Conservation (phyloP, 768 basidiomycete species). For the Lyophyllum semitale region DNA sequence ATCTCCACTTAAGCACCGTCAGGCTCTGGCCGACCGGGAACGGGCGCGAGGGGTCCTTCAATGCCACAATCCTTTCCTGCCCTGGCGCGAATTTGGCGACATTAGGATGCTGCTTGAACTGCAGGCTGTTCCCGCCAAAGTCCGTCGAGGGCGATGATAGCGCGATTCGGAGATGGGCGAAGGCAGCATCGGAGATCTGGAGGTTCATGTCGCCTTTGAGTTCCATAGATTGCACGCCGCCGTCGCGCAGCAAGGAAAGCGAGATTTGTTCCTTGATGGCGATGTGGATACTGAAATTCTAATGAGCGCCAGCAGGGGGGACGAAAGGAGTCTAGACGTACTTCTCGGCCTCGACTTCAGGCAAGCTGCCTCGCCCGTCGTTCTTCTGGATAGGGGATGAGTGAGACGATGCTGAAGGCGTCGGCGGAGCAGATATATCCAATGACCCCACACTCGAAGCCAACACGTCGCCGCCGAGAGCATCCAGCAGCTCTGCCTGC, state of each 20-base stretch:
- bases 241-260: constrained; percentile 83
- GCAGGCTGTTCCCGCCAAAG: constrained; percentile 66
- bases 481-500: constrained; percentile 85
- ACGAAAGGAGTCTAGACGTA: constrained; percentile 27
- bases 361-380: constrained; percentile 62
- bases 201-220: constrained; percentile 96
- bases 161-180: constrained; percentile 69
- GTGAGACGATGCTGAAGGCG: constrained; percentile 46
- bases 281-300: constrained; percentile 71
- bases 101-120: constrained; percentile 97
- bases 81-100: constrained; percentile 83
- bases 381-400: constrained; percentile 45
- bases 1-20: constrained; percentile 91
- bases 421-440: constrained; percentile 51
- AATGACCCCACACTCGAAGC: constrained; percentile 39
- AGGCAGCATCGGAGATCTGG: constrained; percentile 74
- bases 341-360: constrained; percentile 78
- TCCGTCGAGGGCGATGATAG: constrained; percentile 59
- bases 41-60: constrained; percentile 79
- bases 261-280: constrained; percentile 82
- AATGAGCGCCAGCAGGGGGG: background rate
- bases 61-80: constrained; percentile 62
- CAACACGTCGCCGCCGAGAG: constrained; percentile 77
- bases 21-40: constrained; percentile 90
- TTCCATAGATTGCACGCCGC: constrained; percentile 87